Percentiles rank a stretch among this genome's conserved stretches.
Evolutionary conservation across 2,329 filamentous ascomycete species (phyloP).

Genomic region (Tolypocladium ovalisporum): DNA sequence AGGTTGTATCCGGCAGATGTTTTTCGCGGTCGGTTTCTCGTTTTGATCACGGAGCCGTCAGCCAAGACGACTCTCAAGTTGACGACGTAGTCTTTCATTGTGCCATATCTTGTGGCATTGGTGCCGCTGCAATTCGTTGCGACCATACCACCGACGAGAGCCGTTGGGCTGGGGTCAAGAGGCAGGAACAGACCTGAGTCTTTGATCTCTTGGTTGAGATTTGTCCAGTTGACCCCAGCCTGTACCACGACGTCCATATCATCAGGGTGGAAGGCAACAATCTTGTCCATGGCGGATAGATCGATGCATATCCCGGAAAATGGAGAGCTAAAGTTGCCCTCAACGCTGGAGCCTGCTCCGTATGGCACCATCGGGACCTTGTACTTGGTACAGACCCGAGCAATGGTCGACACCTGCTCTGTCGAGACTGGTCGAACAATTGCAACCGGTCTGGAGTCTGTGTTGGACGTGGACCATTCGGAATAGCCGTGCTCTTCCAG

Average conservation of each 20-base stretch:
- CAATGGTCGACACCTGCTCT: conserved; percentile 52
- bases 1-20: conserved; percentile 63
- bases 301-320: conserved; percentile 60
- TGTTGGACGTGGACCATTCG: conserved; percentile 61
- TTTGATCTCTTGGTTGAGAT: conserved; percentile 53
- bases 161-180: conserved; percentile 55
- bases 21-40: conserved; percentile 54
- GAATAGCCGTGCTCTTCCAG: conserved; percentile 56
- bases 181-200: conserved; percentile 56
- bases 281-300: conserved; percentile 55
- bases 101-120: conserved; percentile 55
- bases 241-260: conserved; percentile 65
- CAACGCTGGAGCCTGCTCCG: conserved; percentile 61
- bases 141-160: conserved; percentile 48
- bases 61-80: conserved; percentile 61
- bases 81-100: conserved; percentile 68
- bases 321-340: conserved; percentile 60
- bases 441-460: conserved; percentile 50
- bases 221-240: conserved; percentile 57
- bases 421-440: conserved; percentile 55
- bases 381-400: conserved; percentile 49
- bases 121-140: conserved; percentile 57
- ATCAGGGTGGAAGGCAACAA: conserved; percentile 52
- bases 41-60: conserved; percentile 57
- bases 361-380: conserved; percentile 64